phyloP scores from a whole-genome alignment of 2,329 filamentous ascomycete genomes.

The Alternaria infectoria region DNA sequence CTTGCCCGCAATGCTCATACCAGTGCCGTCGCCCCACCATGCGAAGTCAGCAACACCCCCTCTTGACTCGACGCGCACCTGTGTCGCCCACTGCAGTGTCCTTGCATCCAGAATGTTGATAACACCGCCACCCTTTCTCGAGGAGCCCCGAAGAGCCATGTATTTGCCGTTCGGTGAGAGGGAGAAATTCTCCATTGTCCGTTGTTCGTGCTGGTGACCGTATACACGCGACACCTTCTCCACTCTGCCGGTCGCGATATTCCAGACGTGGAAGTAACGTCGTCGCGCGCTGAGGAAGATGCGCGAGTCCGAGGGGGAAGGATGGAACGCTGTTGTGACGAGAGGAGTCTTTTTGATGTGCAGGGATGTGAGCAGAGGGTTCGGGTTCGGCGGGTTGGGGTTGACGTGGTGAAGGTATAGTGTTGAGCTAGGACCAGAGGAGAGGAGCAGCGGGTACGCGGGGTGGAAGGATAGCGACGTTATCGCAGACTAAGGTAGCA shows the following conservation, averaged over 20 bases:
- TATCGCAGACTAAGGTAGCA: conserved; percentile 66
- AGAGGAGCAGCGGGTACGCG: conserved; percentile 83
- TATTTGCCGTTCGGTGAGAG: conserved; percentile 85
- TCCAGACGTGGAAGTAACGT: conserved; percentile 93
- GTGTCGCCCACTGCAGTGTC: conserved; percentile 86
- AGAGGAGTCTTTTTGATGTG: conserved; percentile 86
- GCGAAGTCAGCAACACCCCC: conserved; percentile 88
- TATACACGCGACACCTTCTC: conserved; percentile 81
- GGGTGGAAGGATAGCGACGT: conserved; percentile 90
- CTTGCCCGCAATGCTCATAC: conserved; percentile 81
- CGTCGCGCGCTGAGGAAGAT: conserved; percentile 89
- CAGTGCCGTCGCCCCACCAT: conserved; percentile 88
- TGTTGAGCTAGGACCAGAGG: conserved; percentile 83
- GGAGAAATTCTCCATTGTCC: conserved; percentile 88
- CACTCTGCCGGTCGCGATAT: conserved; percentile 79
- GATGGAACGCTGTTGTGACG: conserved; percentile 80
- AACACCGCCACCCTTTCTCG: conserved; percentile 83
- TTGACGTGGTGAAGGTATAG: conserved; percentile 90
- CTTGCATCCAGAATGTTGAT: conserved; percentile 82
- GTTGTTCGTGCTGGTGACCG: conserved; percentile 80
- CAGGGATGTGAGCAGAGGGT: conserved; percentile 88
- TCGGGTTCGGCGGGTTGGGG: conserved; percentile 75
- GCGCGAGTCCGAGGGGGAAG: conserved; percentile 69
- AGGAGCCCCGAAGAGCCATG: conserved; percentile 81
- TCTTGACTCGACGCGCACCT: conserved; percentile 79